Evolutionary conservation across 73 alveolate genomes (phyloP), one percentile per base, ranked within the genome.

Genomic region (Paramecium primaurelia): DNA sequence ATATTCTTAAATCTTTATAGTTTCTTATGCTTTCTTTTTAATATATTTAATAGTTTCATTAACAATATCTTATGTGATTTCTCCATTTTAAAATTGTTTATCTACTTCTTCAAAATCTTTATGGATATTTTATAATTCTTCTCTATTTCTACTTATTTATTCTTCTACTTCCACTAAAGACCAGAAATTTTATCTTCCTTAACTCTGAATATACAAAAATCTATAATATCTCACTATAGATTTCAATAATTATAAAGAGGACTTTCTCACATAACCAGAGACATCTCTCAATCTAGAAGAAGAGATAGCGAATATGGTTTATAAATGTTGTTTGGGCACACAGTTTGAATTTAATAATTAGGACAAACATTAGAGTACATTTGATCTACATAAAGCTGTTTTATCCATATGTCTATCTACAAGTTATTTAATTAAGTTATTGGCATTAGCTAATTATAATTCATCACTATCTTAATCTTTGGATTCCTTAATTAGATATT

Each of bases 261-360:
- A 34, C 32, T 73, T 73, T 14, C 87, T 32, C n/a, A 73, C 87
- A 73, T 73, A 73, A 6, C 87, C 87, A 73, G 87, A 73, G 6
- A 73, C 14, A 37, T 73, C 87, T 38, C 59, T 36, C 10, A 73
- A 73, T 36, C 87, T 73, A 30, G 40, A 73, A 2, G 87, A 73
- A 3, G 87, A 34, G 5, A 73, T 37, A 2, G 47, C 59, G 37
- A 73, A 73, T 12, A 73, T 73, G 1, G 59, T 73, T 30, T 34
- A 16, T 9, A 73, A 10, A 34, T 30, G 47, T 37, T 73, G 18
- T 73, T 73, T 73, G 2, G 87, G 87, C 5, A 73, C 47, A 38
- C 87, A 37, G 18, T 73, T 73, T 14, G 60, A 10, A 16, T 20
- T 40, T 20, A 73, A 4, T 0, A 73, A 10, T 38, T 34, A 14